Conservation (phyloP, 371 early-diverging fungal genomes). For the Lichtheimia ornata region DNA sequence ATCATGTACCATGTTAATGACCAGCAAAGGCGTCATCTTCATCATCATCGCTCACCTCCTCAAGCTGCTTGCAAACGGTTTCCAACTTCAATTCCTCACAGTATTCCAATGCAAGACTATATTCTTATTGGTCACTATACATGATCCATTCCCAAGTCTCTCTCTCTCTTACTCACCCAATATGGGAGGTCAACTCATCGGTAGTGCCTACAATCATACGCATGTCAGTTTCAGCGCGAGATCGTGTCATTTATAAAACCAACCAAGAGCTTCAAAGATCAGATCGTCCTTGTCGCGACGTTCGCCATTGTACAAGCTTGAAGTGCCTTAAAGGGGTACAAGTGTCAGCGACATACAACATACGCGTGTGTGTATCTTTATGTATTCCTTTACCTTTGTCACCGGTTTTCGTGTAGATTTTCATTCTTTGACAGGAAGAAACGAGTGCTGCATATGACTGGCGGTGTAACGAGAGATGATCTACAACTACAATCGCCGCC, state of each 20-base stretch:
- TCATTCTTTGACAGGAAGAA: constrained; percentile 25
- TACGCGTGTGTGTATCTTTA: neutral
- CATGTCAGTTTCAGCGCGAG: too few relatives aligned
- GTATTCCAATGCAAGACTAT: constrained; percentile 70
- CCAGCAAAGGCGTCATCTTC: neutral
- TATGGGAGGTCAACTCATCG: constrained; percentile 53
- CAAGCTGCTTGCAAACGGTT: constrained; percentile 9
- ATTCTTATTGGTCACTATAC: constrained; percentile 1
- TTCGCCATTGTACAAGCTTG: constrained; percentile 90
- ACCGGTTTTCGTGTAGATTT: constrained; percentile 92
- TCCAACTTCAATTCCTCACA: constrained; percentile 39
- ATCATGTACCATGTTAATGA: neutral
- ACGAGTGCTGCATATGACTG: too few relatives aligned
- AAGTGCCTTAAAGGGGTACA: constrained; percentile 59
- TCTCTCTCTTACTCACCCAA: constrained; percentile 32
- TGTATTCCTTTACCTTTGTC: constrained; percentile 71
- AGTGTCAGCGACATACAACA: neutral
- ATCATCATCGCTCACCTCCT: constrained; percentile 8
- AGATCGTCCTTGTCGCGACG: constrained; percentile 83
- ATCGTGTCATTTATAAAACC: neutral
- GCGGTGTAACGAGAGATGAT: too few relatives aligned
- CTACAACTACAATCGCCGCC: too few relatives aligned
- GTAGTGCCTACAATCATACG: constrained; percentile 43
- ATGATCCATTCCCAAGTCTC: neutral
- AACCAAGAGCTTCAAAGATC: constrained; percentile 91